phyloP scores from a whole-genome alignment of 345 rosid genomes.

The Eucalyptus sp. region DNA sequence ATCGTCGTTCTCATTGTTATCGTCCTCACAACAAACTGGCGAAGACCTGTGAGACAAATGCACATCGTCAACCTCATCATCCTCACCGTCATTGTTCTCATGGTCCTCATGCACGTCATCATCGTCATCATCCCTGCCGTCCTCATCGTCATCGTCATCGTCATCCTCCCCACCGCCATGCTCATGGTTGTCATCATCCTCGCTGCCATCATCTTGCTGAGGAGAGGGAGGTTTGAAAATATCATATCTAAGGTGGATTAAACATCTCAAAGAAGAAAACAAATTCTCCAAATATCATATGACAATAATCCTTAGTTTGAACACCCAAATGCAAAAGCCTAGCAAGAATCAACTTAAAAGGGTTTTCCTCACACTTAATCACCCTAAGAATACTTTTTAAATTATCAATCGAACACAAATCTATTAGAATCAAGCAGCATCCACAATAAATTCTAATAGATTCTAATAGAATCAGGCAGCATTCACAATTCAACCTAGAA shows the following conservation, averaged over 20 bases:
- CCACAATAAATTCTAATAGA: too few relatives aligned
- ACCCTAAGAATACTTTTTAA: neutral
- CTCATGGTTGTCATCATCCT: constrained; percentile 14
- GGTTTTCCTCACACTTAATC: neutral
- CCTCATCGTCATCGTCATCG: too few relatives aligned
- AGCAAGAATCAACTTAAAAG: too few relatives aligned
- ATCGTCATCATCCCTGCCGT: neutral
- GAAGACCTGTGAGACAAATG: too few relatives aligned
- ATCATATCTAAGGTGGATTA: too few relatives aligned
- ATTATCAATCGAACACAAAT: too few relatives aligned
- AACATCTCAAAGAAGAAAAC: neutral
- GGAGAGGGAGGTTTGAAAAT: neutral
- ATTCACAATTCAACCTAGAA: too few relatives aligned
- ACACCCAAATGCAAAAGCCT: neutral
- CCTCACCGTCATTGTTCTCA: neutral
- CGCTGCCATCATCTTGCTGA: neutral
- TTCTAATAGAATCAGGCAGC: too few relatives aligned
- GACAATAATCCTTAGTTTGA: neutral
- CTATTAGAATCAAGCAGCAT: too few relatives aligned
- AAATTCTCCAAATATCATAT: too few relatives aligned
- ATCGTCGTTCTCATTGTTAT: too few relatives aligned
- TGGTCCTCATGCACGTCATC: neutral
- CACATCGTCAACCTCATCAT: neutral
- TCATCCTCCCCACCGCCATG: constrained; percentile 27
- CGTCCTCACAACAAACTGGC: too few relatives aligned